Conservation (phyloP, 1,139 yeast species). For the Scheffersomyces parashehatae region DNA sequence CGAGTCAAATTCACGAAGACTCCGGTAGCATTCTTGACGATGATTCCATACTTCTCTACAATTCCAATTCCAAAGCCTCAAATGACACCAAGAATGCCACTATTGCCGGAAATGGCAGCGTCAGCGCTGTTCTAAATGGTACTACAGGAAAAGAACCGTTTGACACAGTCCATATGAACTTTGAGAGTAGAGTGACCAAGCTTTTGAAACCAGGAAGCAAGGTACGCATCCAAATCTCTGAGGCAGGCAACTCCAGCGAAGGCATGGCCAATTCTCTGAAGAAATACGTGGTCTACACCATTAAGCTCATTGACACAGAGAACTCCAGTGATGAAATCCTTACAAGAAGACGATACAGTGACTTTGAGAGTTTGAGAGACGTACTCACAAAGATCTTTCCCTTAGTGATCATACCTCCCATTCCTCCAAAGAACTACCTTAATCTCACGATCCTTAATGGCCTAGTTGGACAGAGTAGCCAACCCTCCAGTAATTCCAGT, state of each 20-base stretch:
- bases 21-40: conserved; percentile 16
- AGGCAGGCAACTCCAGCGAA: conserved; percentile 79
- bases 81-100: conserved; percentile 4
- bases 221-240: conserved; percentile 57
- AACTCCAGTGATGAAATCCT: conserved; percentile 47
- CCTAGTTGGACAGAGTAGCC: conserved; percentile 20
- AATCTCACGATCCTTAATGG: conserved; percentile 39
- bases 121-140: conserved; percentile 3
- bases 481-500: conserved; percentile 7
- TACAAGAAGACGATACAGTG: conserved; percentile 85
- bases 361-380: conserved; percentile 79
- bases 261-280: conserved; percentile 60
- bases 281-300: conserved; percentile 78
- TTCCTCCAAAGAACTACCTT: conserved; percentile 83
- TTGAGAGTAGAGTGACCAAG: conserved; percentile 40
- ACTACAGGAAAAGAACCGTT: conserved; percentile 14
- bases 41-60: conserved; percentile 29
- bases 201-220: conserved; percentile 32
- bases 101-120: conserved; percentile 1
- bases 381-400: conserved; percentile 76
- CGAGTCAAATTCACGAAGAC: no score
- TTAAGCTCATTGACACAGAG: conserved; percentile 46
- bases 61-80: conserved; percentile 8
- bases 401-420: conserved; percentile 82
- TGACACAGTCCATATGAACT: conserved; percentile 35